A percentile compares a stretch with the other conserved stretches of the same genome.
Evolutionary conservation across 108 stramenopile genomes (phyloP).

Genomic region (Cyclotella cryptica): DNA sequence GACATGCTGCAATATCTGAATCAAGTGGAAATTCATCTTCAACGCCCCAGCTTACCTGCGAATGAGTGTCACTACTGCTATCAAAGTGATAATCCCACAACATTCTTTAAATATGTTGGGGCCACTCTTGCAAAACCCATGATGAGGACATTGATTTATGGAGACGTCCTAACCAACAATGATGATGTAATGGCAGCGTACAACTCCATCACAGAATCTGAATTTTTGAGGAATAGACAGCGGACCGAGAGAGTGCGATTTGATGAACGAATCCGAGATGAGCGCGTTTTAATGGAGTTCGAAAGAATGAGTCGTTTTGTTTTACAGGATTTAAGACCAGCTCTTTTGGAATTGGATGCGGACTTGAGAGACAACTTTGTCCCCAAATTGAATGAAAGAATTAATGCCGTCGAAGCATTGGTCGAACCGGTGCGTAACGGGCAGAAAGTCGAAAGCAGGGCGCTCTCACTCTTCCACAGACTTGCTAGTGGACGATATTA

Average conservation of each 20-base stretch:
- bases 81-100: constrained; percentile 11
- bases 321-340: constrained; percentile 23
- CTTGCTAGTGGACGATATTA: constrained; percentile 36
- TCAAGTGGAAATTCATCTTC: constrained; percentile 11
- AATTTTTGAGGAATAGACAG: background rate
- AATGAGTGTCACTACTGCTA: constrained; percentile 6
- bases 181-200: background rate
- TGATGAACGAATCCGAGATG: constrained; percentile 42
- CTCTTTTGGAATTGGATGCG: constrained; percentile 23
- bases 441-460: background rate
- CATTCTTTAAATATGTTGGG: constrained; percentile 38
- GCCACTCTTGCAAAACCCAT: constrained; percentile 36
- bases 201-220: background rate
- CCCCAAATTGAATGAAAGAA: constrained; percentile 20
- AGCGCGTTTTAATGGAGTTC: constrained; percentile 23
- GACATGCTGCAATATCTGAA: constrained; percentile 18
- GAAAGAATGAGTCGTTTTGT: constrained; percentile 32
- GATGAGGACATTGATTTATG: constrained; percentile 38
- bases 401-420: constrained; percentile 9
- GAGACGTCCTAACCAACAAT: background rate
- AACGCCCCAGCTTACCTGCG: background rate
- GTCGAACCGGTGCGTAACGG: background rate
- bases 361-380: constrained; percentile 9
- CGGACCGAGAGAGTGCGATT: constrained; percentile 12
- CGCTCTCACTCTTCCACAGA: background rate